phyloP scores from a whole-genome alignment of 2,329 filamentous ascomycete genomes.

The Mycosphaerelloides madeirae region DNA sequence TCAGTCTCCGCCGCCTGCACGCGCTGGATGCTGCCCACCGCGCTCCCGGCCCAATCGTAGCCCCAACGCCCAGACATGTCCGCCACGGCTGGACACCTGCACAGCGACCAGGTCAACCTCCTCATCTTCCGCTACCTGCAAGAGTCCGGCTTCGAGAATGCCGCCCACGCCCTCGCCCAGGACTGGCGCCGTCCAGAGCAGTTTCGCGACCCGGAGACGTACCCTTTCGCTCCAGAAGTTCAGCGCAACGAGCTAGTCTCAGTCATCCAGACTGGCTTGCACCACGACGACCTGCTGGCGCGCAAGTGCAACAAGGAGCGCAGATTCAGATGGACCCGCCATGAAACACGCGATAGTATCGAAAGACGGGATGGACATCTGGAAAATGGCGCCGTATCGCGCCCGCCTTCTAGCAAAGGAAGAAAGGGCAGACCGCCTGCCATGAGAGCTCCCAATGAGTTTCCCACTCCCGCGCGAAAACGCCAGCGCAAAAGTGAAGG shows the following conservation, averaged over 20 bases:
- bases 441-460: constrained; percentile 26
- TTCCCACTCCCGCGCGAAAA: constrained; percentile 31
- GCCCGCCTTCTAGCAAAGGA: constrained; percentile 12
- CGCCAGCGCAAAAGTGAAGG: constrained; percentile 31
- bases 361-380: constrained; percentile 14
- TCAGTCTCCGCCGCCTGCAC: not conserved
- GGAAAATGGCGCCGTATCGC: constrained; percentile 14
- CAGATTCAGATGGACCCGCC: constrained; percentile 24
- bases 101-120: constrained; percentile 63
- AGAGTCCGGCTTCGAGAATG: constrained; percentile 33
- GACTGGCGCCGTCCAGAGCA: constrained; percentile 52
- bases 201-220: constrained; percentile 50
- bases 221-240: constrained; percentile 58
- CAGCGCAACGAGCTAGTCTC: constrained; percentile 56
- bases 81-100: constrained; percentile 34
- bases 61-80: constrained; percentile 16
- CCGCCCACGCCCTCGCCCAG: constrained; percentile 54
- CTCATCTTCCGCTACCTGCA: constrained; percentile 60
- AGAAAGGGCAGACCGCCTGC: constrained; percentile 14
- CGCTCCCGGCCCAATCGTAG: constrained; percentile 2
- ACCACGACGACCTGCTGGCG: constrained; percentile 38
- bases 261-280: constrained; percentile 60
- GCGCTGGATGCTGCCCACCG: not conserved
- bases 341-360: constrained; percentile 20
- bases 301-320: constrained; percentile 22